These are phyloP conservation scores for Ogataea chonburiensis DNA, from an alignment of 805 yeast species.

Conservation along the genomic window DNA sequence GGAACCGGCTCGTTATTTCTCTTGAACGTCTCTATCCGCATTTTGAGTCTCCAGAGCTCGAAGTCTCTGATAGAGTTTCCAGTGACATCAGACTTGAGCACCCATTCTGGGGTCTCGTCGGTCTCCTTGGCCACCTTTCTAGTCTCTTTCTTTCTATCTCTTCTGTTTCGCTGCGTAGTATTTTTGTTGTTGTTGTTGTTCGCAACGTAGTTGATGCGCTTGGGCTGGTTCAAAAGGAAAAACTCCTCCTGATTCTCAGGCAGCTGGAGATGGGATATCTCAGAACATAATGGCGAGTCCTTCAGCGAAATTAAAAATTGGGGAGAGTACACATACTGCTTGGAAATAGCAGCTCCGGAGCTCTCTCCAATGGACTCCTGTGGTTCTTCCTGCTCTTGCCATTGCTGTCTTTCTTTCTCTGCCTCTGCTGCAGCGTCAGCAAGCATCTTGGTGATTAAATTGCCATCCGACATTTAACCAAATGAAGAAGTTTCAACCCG, in stretches of 20 bases:
- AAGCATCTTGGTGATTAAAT: slow-evolving; percentile 31
- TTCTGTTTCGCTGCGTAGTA: slow-evolving; percentile 13
- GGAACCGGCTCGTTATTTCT: slow-evolving; percentile 43
- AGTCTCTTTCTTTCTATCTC: slow-evolving; percentile 21
- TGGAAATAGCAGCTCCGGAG: slow-evolving; percentile 3
- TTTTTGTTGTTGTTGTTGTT: slow-evolving; percentile 11
- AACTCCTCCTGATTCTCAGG: slow-evolving; percentile 37
- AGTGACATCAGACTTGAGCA: slow-evolving; percentile 37
- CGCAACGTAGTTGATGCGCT: slow-evolving; percentile 38
- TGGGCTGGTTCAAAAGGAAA: slow-evolving; percentile 12
- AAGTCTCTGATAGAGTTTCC: slow-evolving; percentile 58
- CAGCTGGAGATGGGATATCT: slow-evolving; percentile 35
- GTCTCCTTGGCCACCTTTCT: slow-evolving; percentile 22
- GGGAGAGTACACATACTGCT: slow-evolving; percentile 25
- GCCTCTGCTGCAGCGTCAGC: slow-evolving; percentile 36
- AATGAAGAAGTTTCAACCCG: slow-evolving; percentile 5
- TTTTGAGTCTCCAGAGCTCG: slow-evolving; percentile 56
- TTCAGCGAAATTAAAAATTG: slow-evolving; percentile 35
- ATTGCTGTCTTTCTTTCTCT: slow-evolving; percentile 24
- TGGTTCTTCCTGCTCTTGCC: slow-evolving; percentile 8
- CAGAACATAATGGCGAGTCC: slow-evolving; percentile 37
- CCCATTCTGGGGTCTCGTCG: slow-evolving; percentile 39
- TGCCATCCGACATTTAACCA: slow-evolving; percentile 18
- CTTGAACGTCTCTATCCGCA: slow-evolving; percentile 50
- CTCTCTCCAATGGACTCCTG: slow-evolving; percentile 1